Base-by-base conservation (phyloP, 805 yeast genomes). In the Saccharomyces eubayanus region DNA sequence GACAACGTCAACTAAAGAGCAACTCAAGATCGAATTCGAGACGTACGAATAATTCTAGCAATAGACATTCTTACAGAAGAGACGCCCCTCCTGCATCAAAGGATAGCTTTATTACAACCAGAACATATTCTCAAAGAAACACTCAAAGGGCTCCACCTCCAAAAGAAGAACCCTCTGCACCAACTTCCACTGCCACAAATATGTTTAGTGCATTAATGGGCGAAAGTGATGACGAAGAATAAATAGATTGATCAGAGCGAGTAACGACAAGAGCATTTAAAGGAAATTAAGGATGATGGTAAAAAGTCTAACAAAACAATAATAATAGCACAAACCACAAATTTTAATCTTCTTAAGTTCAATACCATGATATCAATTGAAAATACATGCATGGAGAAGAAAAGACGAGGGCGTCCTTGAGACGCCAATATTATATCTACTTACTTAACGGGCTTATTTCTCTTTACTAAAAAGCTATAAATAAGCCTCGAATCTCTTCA, bases 1-100 rank as follows among this genome's bases (percentile, higher is more conserved):
- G 78, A 70, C 80, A 86, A 60, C 74, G 77, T 60, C 71, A 74
- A 54, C 75, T 77, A 65, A 75, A 77, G 72, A 72, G 70, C 67
- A 69, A 61, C 48, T 66, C 71, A 2, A 67, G 69, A 57, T 65
- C 70, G 46, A 72, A 68, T 52, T 75, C 76, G 31, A 74, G 77
- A 66, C 74, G 77, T 58, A 67, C 65, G 53, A 69, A 69, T 53
- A 64, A 53, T 46, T 59, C 62, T 10, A 62, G 62, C 41, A 59
- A 57, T 31, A 64, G 67, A 51, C 59, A 54, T 47, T 53, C 62
- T 6, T 63, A 62, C 16, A 62, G 62, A 54, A 63, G 69, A 53
- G 68, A 65, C n/a, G 50, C 53, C 14, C 61, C 62, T 21, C 46
- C 64, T 6, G 52, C 55, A 8, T 57, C 64, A 8, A 65, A 60